Conservation (phyloP, 768 basidiomycete species). For the Rhodotorula graminis region DNA sequence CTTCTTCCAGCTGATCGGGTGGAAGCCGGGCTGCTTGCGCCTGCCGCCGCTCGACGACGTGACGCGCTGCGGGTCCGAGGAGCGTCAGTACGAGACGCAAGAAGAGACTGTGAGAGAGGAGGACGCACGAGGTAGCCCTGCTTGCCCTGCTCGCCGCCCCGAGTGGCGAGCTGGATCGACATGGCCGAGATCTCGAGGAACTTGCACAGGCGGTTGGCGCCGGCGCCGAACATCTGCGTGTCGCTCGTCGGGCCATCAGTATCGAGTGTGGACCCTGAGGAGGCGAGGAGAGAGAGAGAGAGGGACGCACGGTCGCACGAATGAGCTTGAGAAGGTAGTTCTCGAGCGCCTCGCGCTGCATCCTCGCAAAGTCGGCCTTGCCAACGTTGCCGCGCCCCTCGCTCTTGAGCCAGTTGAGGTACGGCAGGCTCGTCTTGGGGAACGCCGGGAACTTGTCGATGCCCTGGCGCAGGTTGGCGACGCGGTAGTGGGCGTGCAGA, state of each 20-base stretch:
- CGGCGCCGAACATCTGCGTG: constrained; percentile 85
- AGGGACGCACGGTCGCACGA: constrained; percentile 68
- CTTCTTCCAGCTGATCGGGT: constrained; percentile 48
- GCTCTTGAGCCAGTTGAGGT: constrained; percentile 75
- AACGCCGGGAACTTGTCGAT: constrained; percentile 75
- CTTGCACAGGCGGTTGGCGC: constrained; percentile 77
- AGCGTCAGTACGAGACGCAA: not conserved
- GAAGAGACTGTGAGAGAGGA: constrained; percentile 31
- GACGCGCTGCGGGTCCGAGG: constrained; percentile 47
- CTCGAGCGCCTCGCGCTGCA: constrained; percentile 77
- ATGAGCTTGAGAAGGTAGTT: constrained; percentile 82
- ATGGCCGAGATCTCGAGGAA: constrained; percentile 91
- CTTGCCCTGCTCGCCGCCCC: constrained; percentile 82
- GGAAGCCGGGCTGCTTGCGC: constrained; percentile 53
- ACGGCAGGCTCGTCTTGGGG: constrained; percentile 75
- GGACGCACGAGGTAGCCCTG: constrained; percentile 63
- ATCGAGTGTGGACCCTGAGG: fast-evolving
- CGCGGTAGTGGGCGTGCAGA: constrained; percentile 79
- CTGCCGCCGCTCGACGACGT: constrained; percentile 60
- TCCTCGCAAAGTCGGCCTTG: constrained; percentile 69
- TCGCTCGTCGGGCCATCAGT: not conserved
- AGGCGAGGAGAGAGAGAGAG: not conserved
- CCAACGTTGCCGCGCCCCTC: constrained; percentile 57
- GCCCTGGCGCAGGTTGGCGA: constrained; percentile 59
- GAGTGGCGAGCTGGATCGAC: constrained; percentile 65